Percentiles rank a stretch among this genome's conserved stretches.
Conservation (phyloP, 257 asterid species). For the Nicotiana obtusifolia region DNA sequence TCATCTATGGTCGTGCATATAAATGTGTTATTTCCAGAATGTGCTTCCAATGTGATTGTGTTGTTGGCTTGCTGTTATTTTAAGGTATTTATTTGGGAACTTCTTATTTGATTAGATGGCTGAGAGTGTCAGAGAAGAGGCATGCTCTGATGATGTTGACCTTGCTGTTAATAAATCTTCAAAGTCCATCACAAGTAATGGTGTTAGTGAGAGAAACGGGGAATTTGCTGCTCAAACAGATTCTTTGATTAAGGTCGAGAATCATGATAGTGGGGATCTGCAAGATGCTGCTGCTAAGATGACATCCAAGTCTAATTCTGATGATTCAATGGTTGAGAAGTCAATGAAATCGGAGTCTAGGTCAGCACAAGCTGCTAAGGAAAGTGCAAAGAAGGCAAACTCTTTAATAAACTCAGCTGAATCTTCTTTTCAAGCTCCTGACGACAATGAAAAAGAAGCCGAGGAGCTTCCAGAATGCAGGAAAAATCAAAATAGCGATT, state of each 20-base stretch:
- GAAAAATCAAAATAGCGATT: slow-evolving; percentile 31
- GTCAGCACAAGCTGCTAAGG: slow-evolving; percentile 23
- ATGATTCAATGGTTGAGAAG: slow-evolving; percentile 35
- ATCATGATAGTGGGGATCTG: slow-evolving; percentile 23
- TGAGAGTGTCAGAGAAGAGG: slow-evolving; percentile 37
- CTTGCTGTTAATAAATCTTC: slow-evolving; percentile 33
- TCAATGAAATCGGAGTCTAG: slow-evolving; percentile 30
- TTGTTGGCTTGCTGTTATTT: neutral
- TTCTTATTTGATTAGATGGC: slow-evolving; percentile 45
- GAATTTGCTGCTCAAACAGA: slow-evolving; percentile 28
- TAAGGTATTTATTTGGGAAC: neutral
- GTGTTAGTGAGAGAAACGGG: slow-evolving; percentile 31
- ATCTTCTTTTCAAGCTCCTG: slow-evolving; percentile 33
- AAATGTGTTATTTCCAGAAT: too few species aligned
- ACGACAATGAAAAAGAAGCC: slow-evolving; percentile 31
- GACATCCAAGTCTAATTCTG: slow-evolving; percentile 32
- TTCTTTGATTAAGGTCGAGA: slow-evolving; percentile 23
- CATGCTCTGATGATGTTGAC: slow-evolving; percentile 30
- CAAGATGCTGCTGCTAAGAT: slow-evolving; percentile 33
- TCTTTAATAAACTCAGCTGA: slow-evolving; percentile 28
- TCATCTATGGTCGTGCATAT: too few species aligned
- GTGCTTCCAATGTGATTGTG: too few species aligned
- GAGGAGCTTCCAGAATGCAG: slow-evolving; percentile 31
- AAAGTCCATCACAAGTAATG: slow-evolving; percentile 41
- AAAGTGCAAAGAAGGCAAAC: slow-evolving; percentile 20